phyloP scores from a whole-genome alignment of 768 basidiomycete species.

The Agaricus sinodeliciosus region DNA sequence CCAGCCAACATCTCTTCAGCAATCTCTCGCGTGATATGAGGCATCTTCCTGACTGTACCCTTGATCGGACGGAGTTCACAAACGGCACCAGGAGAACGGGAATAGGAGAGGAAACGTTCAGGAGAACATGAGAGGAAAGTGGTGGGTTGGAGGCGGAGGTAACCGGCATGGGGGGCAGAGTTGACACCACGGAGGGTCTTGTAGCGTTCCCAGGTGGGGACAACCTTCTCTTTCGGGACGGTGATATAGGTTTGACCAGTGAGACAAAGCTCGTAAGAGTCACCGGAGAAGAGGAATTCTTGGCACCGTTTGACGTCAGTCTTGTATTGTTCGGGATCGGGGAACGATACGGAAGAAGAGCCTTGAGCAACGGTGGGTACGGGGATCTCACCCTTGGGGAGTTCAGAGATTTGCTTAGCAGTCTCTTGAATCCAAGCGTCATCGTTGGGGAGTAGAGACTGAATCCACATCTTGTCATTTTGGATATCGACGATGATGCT shows the following conservation, averaged over 20 bases:
- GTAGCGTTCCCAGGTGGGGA: constrained; percentile 63
- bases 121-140: constrained; percentile 84
- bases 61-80: constrained; percentile 94
- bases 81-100: constrained; percentile 50
- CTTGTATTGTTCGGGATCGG: constrained; percentile 57
- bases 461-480: constrained; percentile 48
- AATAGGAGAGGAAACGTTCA: constrained; percentile 83
- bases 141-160: constrained; percentile 69
- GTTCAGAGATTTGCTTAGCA: constrained; percentile 3
- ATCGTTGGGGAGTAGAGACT: constrained; percentile 58
- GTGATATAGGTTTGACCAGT: constrained; percentile 67
- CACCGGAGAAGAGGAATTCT: constrained; percentile 71
- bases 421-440: constrained; percentile 52
- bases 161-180: constrained; percentile 86
- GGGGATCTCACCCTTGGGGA: not conserved
- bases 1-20: constrained; percentile 58
- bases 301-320: constrained; percentile 69
- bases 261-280: constrained; percentile 91
- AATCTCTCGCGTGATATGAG: constrained; percentile 53
- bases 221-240: constrained; percentile 29
- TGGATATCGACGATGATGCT: constrained; percentile 62
- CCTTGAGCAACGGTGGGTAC: not conserved
- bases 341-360: constrained; percentile 33
- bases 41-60: constrained; percentile 76
- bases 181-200: constrained; percentile 67